A percentile compares a stretch with the other conserved stretches of the same genome.
phyloP scores from a whole-genome alignment of 2,329 filamentous ascomycete genomes.

The Chaetomium sp. region DNA sequence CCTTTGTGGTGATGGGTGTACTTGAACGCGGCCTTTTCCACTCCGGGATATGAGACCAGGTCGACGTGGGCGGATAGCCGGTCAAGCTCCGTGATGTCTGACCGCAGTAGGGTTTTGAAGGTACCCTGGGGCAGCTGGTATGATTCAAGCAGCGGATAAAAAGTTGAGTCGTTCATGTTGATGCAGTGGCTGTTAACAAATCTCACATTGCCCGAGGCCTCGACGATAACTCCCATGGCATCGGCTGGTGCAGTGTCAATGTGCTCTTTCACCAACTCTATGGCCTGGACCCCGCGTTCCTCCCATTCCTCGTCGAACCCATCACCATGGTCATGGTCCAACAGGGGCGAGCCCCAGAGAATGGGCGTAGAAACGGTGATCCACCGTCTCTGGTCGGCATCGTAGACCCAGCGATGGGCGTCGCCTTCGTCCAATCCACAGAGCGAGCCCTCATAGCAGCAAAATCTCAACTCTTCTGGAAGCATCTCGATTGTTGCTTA shows the following conservation, averaged over 20 bases:
- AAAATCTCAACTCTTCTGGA: neutral
- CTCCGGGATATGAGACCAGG: conserved; percentile 18
- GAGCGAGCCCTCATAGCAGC: neutral
- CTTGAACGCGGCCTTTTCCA: conserved; percentile 3
- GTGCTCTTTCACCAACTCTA: neutral
- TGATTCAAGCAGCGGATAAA: neutral
- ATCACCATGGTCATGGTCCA: neutral
- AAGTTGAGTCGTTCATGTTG: neutral
- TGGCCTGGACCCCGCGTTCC: neutral
- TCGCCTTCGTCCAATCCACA: neutral
- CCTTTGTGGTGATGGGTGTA: conserved; percentile 1
- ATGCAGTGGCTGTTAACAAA: neutral
- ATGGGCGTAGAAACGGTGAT: neutral
- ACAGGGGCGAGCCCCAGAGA: neutral
- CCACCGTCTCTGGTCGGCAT: conserved; percentile 2
- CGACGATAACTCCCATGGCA: neutral
- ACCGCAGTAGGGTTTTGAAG: conserved; percentile 18
- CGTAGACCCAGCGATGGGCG: conserved; percentile 2
- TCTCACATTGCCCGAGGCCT: neutral
- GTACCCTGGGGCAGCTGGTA: neutral
- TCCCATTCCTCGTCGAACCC: neutral
- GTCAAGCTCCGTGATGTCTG: conserved; percentile 26
- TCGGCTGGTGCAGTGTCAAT: neutral
- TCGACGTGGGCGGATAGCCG: conserved; percentile 24
- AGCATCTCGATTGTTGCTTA: neutral